Percentiles rank a stretch among this genome's conserved stretches.
Conservation (phyloP, 2,329 filamentous ascomycete genomes). For the Aspergillus arachidicola region DNA sequence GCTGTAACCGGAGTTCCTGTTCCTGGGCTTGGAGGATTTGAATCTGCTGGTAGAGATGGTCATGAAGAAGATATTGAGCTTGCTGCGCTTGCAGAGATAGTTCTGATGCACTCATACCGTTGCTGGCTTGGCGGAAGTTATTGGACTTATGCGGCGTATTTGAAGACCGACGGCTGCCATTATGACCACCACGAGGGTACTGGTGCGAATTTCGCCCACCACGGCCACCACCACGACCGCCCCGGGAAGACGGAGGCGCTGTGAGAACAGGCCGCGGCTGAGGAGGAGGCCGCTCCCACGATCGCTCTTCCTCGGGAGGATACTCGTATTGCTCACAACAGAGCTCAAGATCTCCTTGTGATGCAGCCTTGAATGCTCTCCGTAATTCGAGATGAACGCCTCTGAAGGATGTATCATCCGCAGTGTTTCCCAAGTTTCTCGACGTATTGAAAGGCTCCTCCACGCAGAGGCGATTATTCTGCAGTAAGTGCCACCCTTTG, state of each 20-base stretch:
- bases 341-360: conserved; percentile 75
- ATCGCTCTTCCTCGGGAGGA: conserved; percentile 73
- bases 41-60: conserved; percentile 53
- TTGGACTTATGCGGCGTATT: conserved; percentile 54
- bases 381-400: conserved; percentile 89
- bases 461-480: conserved; percentile 86
- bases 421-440: conserved; percentile 92
- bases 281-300: conserved; percentile 59
- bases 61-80: conserved; percentile 51
- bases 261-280: conserved; percentile 59
- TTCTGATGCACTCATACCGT: conserved; percentile 39
- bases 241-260: conserved; percentile 47
- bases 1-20: conserved; percentile 51
- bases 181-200: conserved; percentile 50
- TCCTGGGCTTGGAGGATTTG: conserved; percentile 54
- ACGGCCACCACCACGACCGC: conserved; percentile 52
- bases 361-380: conserved; percentile 80
- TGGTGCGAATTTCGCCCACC: conserved; percentile 54
- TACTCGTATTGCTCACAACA: conserved; percentile 88
- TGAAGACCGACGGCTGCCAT: conserved; percentile 57
- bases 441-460: conserved; percentile 93
- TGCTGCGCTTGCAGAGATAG: conserved; percentile 48
- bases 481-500: conserved; percentile 81
- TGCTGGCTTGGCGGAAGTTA: conserved; percentile 41
- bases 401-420: conserved; percentile 90